A percentile compares a stretch with the other conserved stretches of the same genome.
Evolutionary conservation across 768 basidiomycete species (phyloP).

Genomic region (Brasilioporus rufonigricans): DNA sequence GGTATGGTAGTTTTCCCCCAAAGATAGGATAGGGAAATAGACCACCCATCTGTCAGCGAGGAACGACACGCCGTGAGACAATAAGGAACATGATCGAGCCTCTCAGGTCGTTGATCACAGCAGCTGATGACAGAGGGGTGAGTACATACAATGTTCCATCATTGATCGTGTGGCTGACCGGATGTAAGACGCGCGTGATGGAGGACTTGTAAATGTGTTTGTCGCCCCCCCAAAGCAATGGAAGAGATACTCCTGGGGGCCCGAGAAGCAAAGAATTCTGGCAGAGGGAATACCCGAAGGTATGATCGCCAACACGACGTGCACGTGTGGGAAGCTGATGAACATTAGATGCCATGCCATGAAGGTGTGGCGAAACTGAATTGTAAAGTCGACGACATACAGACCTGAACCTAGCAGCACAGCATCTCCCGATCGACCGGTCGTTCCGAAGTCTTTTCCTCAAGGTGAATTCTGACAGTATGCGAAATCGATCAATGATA

Average conservation of each 20-base stretch:
- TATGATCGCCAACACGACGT: not conserved
- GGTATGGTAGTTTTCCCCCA: too few species aligned
- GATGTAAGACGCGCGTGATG: not conserved
- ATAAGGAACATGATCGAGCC: not conserved
- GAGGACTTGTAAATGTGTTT: not conserved
- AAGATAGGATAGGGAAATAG: not conserved
- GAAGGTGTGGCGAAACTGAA: constrained; percentile 1
- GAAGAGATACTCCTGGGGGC: not conserved
- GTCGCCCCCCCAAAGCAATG: not conserved
- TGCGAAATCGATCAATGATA: not conserved
- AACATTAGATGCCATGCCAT: not conserved
- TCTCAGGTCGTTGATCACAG: not conserved
- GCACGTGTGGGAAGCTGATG: constrained; percentile 4
- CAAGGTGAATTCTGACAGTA: not conserved
- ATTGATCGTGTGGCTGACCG: constrained; percentile 6
- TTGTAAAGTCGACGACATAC: not conserved
- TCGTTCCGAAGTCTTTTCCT: not conserved
- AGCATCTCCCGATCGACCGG: not conserved
- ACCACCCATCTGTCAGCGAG: not conserved
- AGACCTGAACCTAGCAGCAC: not conserved
- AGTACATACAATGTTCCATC: not conserved
- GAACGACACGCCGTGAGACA: not conserved
- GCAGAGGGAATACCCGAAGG: not conserved
- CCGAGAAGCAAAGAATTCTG: constrained; percentile 1
- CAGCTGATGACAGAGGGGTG: not conserved